Base-by-base conservation (phyloP, 108 stramenopile species). In the Licmophora abbreviata region DNA sequence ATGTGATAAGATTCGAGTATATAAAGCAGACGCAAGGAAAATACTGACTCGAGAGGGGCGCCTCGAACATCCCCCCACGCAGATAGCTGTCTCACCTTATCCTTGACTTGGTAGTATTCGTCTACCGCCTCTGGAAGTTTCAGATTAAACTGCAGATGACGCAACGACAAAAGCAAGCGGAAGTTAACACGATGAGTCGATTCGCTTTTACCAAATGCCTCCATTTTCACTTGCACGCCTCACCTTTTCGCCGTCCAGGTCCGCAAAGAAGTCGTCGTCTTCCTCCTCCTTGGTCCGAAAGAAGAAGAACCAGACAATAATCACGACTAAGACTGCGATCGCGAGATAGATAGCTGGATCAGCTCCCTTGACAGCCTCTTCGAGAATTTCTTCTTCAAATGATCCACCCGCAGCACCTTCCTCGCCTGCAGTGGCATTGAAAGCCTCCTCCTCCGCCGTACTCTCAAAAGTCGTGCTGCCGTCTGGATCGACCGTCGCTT, bases 221-320 rank as follows among this genome's bases (percentile, higher is more conserved):
- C 4, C 4, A 2, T 21, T 32, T 32, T 32, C 40, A 2, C 27
- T 21, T 56, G 47, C 30, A 29, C 2, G 2, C 49, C 72, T 52
- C 31, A 87, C 85, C 78, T 92, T 92, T 54, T 87, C 85, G 11
- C 83, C 83, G 44, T 86, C 83, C 50, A 88, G 59, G 42, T 81
- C 70, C 31, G 69, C 56, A 57, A 90, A 90, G 68, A 92, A 92
- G 47, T 69, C 69, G 31, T 81, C 85, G 33, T 78, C 74, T 10
- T 73, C 74, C 11, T 78, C 72, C 9, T 57, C 51, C 18, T 68
- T 66, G 22, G 77, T 73, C 33, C 69, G 73, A 15, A 69, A 54
- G 58, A 78, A 63, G 38, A 76, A 65, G 36, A 64, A 55, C 42
- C 74, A 83, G 25, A 73, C 27, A 23, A 63, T 20, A 22, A 76